Base-by-base conservation (phyloP, 73 alveolate species). In the Paramecium sexaurelia region DNA sequence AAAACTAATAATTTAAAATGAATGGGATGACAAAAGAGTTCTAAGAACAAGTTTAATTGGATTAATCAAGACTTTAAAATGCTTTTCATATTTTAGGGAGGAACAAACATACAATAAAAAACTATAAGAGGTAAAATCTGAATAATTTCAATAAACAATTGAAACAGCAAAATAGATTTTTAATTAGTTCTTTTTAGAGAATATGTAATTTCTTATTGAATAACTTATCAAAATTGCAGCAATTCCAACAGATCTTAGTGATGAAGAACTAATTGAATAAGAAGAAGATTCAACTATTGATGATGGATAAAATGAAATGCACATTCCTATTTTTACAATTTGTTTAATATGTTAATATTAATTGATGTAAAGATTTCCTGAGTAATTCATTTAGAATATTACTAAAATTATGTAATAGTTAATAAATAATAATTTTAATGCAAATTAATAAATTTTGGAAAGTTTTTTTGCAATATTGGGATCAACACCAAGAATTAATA, bases 281-380 rank as follows among this genome's bases (percentile, higher is more conserved):
- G 90, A 78, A 40, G 90, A 78, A 20, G 68, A 78, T 19, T 29
- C 10, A 29, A 39, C 73, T 10, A 19, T 22, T 17, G 90, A 78
- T 78, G 90, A 78, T 24, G 26, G 33, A 3, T 17, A 78, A 78
- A 43, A 61, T 26, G 90, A 78, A 78, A 32, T 78, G 43, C 33
- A 78, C 6, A 17, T 45, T 39, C 90, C 90, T 1, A 78, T 39
- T 5, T 78, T 36, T 43, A 78, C 90, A 41, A 19, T 78, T 0
- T 39, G 75, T 15, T 24, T 78, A 33, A 43, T 78, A 17, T 22
- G 43, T 19, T 32, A 22, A 41, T 39, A 78, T 15, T 45, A 78
- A 20, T 43, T 78, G 17, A 37, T 78, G 69, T 24, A 29, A 41
- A 37, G 90, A 78, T 78, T 78, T 78, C 90, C 90, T 3, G 90